Base-by-base conservation (phyloP, 2,329 filamentous ascomycete species). In the Aspergillus jensenii region DNA sequence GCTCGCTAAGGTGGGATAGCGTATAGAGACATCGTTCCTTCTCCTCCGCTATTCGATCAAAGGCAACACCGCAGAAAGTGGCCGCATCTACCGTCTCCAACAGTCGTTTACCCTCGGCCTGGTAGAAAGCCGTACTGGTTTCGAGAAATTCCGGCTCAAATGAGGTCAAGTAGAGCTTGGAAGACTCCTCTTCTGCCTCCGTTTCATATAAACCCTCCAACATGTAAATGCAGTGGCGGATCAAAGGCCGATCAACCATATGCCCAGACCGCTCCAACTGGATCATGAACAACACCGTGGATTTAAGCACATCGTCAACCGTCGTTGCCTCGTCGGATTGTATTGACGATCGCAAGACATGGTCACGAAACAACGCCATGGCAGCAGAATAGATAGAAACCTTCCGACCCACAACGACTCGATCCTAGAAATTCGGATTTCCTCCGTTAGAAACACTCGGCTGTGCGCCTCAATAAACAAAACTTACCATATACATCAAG, bases 201-300 rank as follows among this genome's bases (percentile, higher is more conserved):
- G 87, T 88, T 72, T 96, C 90, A 71, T 96, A 96, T 0, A 99
- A 81, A 7, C 86, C 86, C 70, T 96, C 93, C 6, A 99, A 82
- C 92, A 99, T 97, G 66, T 90, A 87, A 3, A 91, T 84, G 71
- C 91, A 93, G 52, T 90, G 89, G 64, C 91, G 89, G 65, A 98
- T 86, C 4, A 96, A 81, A 37, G 86, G 84, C 65, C 90, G 87
- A 73, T 98, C 90, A 60, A 98, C 93, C 14, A 91, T 84, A 67
- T 97, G 92, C 27, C 93, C 95, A 58, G 92, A 87, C 27, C 95
- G 84, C 74, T 98, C 95, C 87, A 97, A 92, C 60, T 90, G 86
- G 63, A 99, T 90, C 76, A 97, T 90, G 62, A 96, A 93, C 3
- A 98, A 82, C 31, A 98, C 84, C 14, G 96, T 90, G 6, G 86